Evolutionary conservation across 1,284 basidiomycete genomes (phyloP), one percentile per base, ranked within the genome.

Genomic region (Cutaneotrichosporon cyanovorans): DNA sequence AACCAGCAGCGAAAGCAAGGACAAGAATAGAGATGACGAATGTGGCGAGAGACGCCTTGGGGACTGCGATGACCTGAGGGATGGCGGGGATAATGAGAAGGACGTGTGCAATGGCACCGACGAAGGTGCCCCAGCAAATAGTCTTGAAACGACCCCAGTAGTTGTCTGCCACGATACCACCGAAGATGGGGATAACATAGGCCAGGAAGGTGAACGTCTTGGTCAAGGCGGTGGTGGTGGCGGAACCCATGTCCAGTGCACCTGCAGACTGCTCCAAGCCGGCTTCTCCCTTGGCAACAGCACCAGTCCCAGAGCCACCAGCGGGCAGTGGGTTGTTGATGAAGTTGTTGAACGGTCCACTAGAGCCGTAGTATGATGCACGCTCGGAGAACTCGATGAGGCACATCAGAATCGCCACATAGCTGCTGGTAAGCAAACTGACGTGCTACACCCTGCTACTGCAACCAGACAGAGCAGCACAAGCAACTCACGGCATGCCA

Each of bases 71-170:
- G 37, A 73, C 66, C 1, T 40, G 34, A 0, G 72, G 72, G 36
- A 73, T 65, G 34, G 66, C 64, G 11, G 66, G 58, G 37, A 69
- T 57, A 42, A 67, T 58, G 36, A 70, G 59, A 43, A 69, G 41
- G 25, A 70, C 42, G 56, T 72, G 67, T 16, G 68, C 60, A 37
- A 69, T 23, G 22, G 50, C 56, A 35, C 69, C 69, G 37, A 71
- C 46, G 22, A 48, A 51, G 5, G 55, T 61, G 31, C 71, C 71
- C 46, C 78, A 67, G 53, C 76, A 77, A 55, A 85, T 77, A 2
- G 84, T 84, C 67, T 84, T 84, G 76, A 78, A 87, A 16, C 84
- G 79, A 36, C 84, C 85, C 75, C 77, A 81, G 42, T 79, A 76
- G 45, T 56, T 57, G 53, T 69, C 51, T 16, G 85, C 82, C 37